A percentile compares a stretch with the other conserved stretches of the same genome.
phyloP scores from a whole-genome alignment of 371 early-diverging fungal genomes.

The Rhizopus sp. region DNA sequence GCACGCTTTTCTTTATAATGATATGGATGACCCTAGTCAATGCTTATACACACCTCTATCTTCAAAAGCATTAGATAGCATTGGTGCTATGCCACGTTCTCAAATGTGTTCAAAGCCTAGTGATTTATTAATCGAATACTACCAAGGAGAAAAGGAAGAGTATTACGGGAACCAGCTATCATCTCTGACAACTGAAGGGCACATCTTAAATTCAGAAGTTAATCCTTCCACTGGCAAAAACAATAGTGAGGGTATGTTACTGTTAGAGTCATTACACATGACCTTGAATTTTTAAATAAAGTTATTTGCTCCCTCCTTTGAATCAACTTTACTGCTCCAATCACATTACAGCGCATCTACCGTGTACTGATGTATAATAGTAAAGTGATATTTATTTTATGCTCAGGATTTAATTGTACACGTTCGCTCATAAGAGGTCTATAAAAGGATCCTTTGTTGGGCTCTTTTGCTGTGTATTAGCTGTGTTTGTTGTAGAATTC shows the following conservation, averaged over 20 bases:
- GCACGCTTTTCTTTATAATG: too few species aligned
- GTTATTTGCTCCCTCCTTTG: too few species aligned
- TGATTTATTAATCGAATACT: not conserved
- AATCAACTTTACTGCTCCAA: too few species aligned
- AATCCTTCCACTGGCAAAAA: too few species aligned
- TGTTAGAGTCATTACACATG: too few species aligned
- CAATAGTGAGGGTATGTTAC: too few species aligned
- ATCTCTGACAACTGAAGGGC: too few species aligned
- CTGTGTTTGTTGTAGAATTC: not conserved
- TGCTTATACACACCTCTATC: too few species aligned
- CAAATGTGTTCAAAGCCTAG: not conserved
- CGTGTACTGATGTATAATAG: not conserved
- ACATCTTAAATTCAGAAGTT: too few species aligned
- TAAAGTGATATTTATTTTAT: not conserved
- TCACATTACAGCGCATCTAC: not conserved
- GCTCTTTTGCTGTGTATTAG: not conserved
- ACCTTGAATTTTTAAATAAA: too few species aligned
- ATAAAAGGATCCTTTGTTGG: constrained; percentile 35
- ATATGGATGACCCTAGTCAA: too few species aligned
- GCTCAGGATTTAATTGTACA: not conserved
- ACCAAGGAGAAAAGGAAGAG: not conserved
- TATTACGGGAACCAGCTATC: not conserved
- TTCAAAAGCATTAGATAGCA: too few species aligned
- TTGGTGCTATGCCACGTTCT: not conserved
- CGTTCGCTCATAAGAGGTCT: constrained; percentile 28